Evolutionary conservation across 495 filamentous ascomycete species (phyloP), one percentile per base, ranked within the genome.

Genomic region (Ascodesmis nigricans): DNA sequence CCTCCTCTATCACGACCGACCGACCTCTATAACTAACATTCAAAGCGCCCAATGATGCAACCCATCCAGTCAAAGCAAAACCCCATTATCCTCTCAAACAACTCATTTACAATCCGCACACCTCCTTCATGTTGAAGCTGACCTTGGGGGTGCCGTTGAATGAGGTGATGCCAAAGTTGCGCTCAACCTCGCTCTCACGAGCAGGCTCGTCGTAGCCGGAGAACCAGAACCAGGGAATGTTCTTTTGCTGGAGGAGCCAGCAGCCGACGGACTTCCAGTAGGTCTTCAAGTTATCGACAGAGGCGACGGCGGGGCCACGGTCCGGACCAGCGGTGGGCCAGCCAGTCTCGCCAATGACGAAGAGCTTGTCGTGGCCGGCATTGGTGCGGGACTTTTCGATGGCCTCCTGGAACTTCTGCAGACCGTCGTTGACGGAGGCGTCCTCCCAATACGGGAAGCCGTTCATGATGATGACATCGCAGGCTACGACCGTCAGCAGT

Each of bases 301-400:
- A 67, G 15, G 83, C 64, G 5, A 73, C 57, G 33, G 73, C 79
- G 23, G 67, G 50, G 38, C 66, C 68, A 40, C 64, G 53, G 10
- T 55, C 60, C 22, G 59, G 50, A 20, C 80, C 82, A 40, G 58
- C 68, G 16, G 78, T 69, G 36, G 82, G 82, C 64, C 73, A 84
- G 41, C 82, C 83, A 17, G 80, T 90, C 65, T 91, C 82, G 15
- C 80, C 91, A 41, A 91, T 64, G 74, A 82, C 83, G 47, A 91
- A 67, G 9, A 65, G 59, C 65, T 81, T 84, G 39, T 62, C 66
- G 14, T 58, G 56, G 34, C 64, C 66, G 23, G 58, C 69, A 17
- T 51, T 50, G 44, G 66, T 55, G 14, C 35, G 24, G 36, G 77
- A 55, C 55, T 84, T 83, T 38, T 55, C 43, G 55, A 69, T 61